Base-by-base conservation (phyloP, 2,329 filamentous ascomycete genomes). In the Epichloe brachyelytri region DNA sequence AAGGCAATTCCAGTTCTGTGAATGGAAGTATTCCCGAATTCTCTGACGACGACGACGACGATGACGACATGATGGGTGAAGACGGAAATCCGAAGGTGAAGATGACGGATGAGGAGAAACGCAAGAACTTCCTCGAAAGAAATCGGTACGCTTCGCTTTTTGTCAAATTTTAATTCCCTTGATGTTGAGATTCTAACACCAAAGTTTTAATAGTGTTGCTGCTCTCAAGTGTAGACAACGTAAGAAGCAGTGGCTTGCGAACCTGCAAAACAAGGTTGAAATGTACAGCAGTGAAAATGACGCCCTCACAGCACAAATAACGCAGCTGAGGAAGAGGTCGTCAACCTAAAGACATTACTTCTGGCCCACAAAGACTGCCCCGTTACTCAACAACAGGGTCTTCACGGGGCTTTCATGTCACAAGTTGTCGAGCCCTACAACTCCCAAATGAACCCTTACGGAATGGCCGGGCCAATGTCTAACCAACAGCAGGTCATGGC, bases 171-270 rank as follows among this genome's bases (percentile, higher is more conserved):
- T 20, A 34, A 20, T 6, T n/a, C 2, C 17, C 10, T 4, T 1
- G 7, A 17, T 11, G 10, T 3, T 5, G 38, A 20, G 20, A 4
- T 12, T 30, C 57, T 54, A 55, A 55, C 54, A 14, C 17, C 26
- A 6, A 11, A 2, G 12, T 17, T 17, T 11, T 41, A 8, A 20
- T 57, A 96, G 93, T 64, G 89, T 98, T 57, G 93, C 93, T 55
- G 93, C 93, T 3, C 75, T 98, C 53, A 98, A 98, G 65, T 98
- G 93, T 68, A 85, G 93, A 54, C 93, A 98, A 68, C 82, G 93
- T 19, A 98, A 98, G 77, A 98, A 98, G 77, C 93, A 97, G 65
- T 98, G 93, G 93, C 79, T 97, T 52, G 86, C 87, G 34, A 97
- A 95, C 59, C 77, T 98, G 1, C 93, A 98, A 67, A 80, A 81